phyloP scores from a whole-genome alignment of 192 early-diverging fungal genomes.

The Coemansia furcata region DNA sequence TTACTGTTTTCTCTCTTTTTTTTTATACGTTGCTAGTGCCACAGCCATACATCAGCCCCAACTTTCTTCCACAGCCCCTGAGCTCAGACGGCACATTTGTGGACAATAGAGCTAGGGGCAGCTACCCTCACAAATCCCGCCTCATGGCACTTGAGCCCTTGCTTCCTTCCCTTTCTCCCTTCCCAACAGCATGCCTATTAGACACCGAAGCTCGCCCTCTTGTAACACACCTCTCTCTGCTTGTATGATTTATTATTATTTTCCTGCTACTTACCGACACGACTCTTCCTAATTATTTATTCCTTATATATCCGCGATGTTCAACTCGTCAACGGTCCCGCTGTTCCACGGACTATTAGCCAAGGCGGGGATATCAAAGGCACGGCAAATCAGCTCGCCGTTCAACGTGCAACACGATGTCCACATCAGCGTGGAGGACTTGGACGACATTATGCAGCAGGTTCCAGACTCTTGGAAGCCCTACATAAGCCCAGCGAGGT shows the following conservation, averaged over 20 bases:
- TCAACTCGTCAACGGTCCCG: slow-evolving; percentile 30
- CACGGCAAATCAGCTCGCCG: slow-evolving; percentile 47
- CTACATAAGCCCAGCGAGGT: slow-evolving; percentile 36
- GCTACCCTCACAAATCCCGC: background rate
- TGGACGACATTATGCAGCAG: slow-evolving; percentile 50
- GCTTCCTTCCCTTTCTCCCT: background rate
- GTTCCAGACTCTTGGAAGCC: slow-evolving; percentile 43
- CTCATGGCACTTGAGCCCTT: background rate
- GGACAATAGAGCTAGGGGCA: background rate
- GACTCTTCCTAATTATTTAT: background rate
- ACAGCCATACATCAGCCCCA: background rate
- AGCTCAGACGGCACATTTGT: background rate
- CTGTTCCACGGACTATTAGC: slow-evolving; percentile 48
- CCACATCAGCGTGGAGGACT: slow-evolving; percentile 54
- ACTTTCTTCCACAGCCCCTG: background rate
- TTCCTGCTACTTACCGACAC: background rate
- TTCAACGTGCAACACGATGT: slow-evolving; percentile 55
- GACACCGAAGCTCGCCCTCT: background rate
- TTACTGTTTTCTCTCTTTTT: too few species aligned
- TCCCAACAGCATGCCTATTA: background rate
- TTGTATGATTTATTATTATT: background rate
- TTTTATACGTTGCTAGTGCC: background rate
- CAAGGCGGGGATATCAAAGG: slow-evolving; percentile 43
- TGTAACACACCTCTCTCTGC: background rate
- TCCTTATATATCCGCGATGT: slow-evolving; percentile 14